These are phyloP conservation scores for Garcia nutans DNA, from an alignment of 345 rosid genomes.

Conservation along the genomic window DNA sequence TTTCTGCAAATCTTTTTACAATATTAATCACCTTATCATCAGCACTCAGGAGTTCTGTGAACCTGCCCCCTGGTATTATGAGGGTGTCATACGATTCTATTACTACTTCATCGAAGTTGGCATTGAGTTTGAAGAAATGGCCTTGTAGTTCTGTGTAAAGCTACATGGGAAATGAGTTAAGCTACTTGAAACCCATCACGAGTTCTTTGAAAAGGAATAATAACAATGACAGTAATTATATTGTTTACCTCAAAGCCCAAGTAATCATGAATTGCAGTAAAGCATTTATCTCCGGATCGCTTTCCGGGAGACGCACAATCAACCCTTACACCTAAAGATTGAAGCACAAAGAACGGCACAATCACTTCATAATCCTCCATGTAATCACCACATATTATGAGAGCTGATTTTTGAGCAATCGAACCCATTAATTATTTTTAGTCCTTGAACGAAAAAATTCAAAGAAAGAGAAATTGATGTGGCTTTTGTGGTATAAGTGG, in stretches of 20 bases:
- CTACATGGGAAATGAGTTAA: conserved; percentile 15
- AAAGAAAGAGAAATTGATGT: no score
- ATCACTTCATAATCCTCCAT: conserved; percentile 52
- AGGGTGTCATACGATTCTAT: conserved; percentile 40
- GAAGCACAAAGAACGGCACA: conserved; percentile 45
- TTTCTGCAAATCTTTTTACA: conserved; percentile 33
- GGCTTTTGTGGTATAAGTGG: neutral
- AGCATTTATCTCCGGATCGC: conserved; percentile 39
- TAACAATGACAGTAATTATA: neutral
- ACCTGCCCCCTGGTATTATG: conserved; percentile 49
- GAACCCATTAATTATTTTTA: neutral
- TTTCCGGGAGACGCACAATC: conserved; percentile 49
- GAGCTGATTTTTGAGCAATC: conserved; percentile 33
- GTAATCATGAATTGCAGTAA: conserved; percentile 46
- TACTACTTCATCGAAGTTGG: conserved; percentile 37
- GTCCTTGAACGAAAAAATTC: neutral
- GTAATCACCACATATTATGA: conserved; percentile 52
- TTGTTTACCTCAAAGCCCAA: conserved; percentile 44
- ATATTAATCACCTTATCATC: conserved; percentile 38
- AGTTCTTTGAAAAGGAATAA: neutral
- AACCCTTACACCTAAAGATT: conserved; percentile 47
- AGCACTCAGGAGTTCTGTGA: conserved; percentile 42
- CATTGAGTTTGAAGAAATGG: conserved; percentile 43
- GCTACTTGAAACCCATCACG: neutral
- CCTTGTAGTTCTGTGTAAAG: conserved; percentile 45